Evolutionary conservation across 2,329 filamentous ascomycete species (phyloP), one percentile per base, ranked within the genome.

Genomic region (Clonostachys solani): DNA sequence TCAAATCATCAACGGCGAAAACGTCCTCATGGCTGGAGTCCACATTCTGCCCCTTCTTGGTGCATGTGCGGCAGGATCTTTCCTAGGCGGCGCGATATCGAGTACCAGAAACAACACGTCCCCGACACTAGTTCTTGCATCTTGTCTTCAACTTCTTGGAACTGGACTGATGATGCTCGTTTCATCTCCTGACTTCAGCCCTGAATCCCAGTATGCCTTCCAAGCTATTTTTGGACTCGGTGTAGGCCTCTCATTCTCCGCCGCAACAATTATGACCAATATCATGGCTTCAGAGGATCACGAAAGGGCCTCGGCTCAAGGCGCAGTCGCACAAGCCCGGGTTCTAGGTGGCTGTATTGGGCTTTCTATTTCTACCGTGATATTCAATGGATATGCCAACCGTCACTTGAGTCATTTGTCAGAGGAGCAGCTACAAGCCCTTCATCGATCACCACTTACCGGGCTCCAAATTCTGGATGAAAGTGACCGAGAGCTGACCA

Each of bases 291-390:
- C 75, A 1, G 63, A 70, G 16, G 60, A 64, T 8, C 67, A 66
- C 48, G 74, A 80, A 46, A 66, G 80, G 44, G 80, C 81, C 1
- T 75, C 79, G 3, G 79, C 78, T 0, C 79, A 84, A 53, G 81
- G 80, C 0, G 74, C 79, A 5, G 69, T 83, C 10, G 77, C 81
- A 2, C 81, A 85, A 59, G 73, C 77, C 2, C 73, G 81, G 13
- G 76, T 84, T 1, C 63, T 84, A 3, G 81, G 81, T 2, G 81
- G 81, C 4, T 77, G 77, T 36, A 68, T 84, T 29, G 81, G 81
- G 2, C 68, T 84, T 40, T 75, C 80, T 0, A 60, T 76, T 19
- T 81, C 80, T 52, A 82, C 77, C n/a, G 73, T 81, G 13, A 68
- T 84, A 12, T 77, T 82, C 60, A 80, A 80, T 55, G 54, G 60